A percentile compares a stretch with the other conserved stretches of the same genome.
phyloP scores from a whole-genome alignment of 2,329 filamentous ascomycete species.

The Magnaporthiopsis incrustans region DNA sequence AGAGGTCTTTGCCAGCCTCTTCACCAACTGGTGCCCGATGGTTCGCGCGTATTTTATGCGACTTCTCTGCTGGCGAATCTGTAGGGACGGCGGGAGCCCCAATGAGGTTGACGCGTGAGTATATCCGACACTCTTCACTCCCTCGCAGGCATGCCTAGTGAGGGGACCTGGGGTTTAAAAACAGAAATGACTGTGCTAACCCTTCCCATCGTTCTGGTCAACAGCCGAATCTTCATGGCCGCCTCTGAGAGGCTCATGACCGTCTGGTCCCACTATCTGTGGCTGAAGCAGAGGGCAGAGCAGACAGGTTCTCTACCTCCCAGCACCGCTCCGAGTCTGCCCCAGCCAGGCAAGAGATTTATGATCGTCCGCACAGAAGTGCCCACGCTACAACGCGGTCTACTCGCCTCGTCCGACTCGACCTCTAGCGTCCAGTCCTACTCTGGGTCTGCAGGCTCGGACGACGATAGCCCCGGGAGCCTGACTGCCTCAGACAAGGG shows the following conservation, averaged over 20 bases:
- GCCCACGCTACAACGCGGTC: slow-evolving; percentile 35
- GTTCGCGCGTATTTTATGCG: slow-evolving; percentile 90
- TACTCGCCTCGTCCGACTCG: slow-evolving; percentile 19
- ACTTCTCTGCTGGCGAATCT: slow-evolving; percentile 81
- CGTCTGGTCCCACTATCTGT: slow-evolving; percentile 73
- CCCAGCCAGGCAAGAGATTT: slow-evolving; percentile 76
- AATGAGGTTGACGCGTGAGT: slow-evolving; percentile 61
- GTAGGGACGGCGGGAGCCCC: slow-evolving; percentile 61
- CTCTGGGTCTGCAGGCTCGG: slow-evolving; percentile 17
- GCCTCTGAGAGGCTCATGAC: slow-evolving; percentile 61
- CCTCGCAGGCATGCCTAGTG: background rate
- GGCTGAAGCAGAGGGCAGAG: slow-evolving; percentile 61
- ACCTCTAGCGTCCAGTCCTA: background rate
- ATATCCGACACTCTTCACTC: background rate
- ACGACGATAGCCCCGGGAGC: background rate
- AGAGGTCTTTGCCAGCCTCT: slow-evolving; percentile 69
- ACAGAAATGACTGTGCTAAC: no score
- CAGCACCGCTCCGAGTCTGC: slow-evolving; percentile 74
- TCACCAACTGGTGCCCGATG: slow-evolving; percentile 95
- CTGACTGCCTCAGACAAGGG: background rate
- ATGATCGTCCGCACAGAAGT: slow-evolving; percentile 80
- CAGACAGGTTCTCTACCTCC: slow-evolving; percentile 45
- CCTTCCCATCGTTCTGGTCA: no score
- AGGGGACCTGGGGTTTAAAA: no score
- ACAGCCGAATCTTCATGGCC: slow-evolving; percentile 51